Conservation (phyloP, 2,329 filamentous ascomycete species). For the Fusarium multiceps region DNA sequence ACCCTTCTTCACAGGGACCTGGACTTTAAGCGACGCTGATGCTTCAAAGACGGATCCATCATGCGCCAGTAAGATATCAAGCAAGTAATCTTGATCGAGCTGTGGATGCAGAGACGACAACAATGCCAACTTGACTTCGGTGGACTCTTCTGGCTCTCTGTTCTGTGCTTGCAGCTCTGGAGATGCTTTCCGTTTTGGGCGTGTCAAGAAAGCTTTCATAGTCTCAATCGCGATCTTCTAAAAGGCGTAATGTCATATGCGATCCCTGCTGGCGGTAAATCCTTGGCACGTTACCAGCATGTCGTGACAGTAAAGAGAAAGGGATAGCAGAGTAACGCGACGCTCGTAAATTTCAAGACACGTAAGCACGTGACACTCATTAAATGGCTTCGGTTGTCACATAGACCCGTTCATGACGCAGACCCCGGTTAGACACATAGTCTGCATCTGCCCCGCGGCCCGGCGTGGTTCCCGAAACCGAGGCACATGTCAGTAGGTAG, state of each 20-base stretch:
- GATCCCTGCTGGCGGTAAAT: not conserved
- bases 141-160: slow-evolving; percentile 75
- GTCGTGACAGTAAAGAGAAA: not conserved
- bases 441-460: slow-evolving; percentile 38
- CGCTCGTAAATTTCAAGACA: slow-evolving; percentile 7
- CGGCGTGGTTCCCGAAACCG: slow-evolving; percentile 50
- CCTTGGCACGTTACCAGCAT: not conserved
- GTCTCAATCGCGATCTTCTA: no score
- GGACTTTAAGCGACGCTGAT: slow-evolving; percentile 63
- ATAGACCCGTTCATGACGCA: slow-evolving; percentile 30
- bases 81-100: slow-evolving; percentile 71
- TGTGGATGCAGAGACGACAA: slow-evolving; percentile 80
- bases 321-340: slow-evolving; percentile 8
- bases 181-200: slow-evolving; percentile 62
- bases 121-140: slow-evolving; percentile 88
- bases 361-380: slow-evolving; percentile 45
- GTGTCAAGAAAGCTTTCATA: slow-evolving; percentile 70
- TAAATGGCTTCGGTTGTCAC: slow-evolving; percentile 24
- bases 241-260: not conserved
- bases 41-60: slow-evolving; percentile 80
- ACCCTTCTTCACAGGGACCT: slow-evolving; percentile 49
- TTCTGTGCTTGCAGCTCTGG: slow-evolving; percentile 42
- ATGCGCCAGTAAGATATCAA: slow-evolving; percentile 82
- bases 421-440: slow-evolving; percentile 33
- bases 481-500: slow-evolving; percentile 51